These are phyloP conservation scores for Pontederia paniculata DNA, from an alignment of 176 grass and related monocot species.

Conservation along the genomic window DNA sequence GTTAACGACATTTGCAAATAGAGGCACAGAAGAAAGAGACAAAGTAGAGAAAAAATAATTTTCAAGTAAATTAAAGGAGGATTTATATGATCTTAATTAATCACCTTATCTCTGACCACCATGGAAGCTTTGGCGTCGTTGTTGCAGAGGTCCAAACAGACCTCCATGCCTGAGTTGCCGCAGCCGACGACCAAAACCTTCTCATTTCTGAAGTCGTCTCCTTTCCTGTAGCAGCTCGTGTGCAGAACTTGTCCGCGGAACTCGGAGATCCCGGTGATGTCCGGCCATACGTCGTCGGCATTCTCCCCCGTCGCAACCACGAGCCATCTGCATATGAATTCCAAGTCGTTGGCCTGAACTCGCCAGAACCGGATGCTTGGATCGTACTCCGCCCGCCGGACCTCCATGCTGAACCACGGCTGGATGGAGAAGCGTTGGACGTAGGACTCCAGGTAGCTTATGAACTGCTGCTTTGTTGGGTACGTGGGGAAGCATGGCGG, in stretches of 20 bases:
- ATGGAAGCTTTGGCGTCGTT: conserved; percentile 61
- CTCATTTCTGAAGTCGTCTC: conserved; percentile 47
- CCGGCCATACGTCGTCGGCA: conserved; percentile 44
- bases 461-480: conserved; percentile 71
- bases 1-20: background rate
- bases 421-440: conserved; percentile 40
- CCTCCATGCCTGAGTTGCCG: conserved; percentile 96
- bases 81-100: background rate
- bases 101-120: conserved; percentile 86
- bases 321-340: conserved; percentile 71
- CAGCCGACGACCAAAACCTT: conserved; percentile 82
- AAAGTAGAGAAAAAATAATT: background rate
- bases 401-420: conserved; percentile 35
- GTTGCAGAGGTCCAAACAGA: conserved; percentile 77
- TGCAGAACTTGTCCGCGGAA: conserved; percentile 43
- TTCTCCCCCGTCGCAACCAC: conserved; percentile 86
- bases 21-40: background rate
- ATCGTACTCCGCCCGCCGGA: conserved; percentile 41
- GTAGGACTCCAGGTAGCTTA: conserved; percentile 71
- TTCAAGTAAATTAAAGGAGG: conserved; percentile 2
- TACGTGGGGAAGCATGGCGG: conserved; percentile 50
- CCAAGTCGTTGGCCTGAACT: conserved; percentile 22
- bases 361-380: conserved; percentile 53
- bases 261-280: conserved; percentile 21
- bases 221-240: conserved; percentile 63